These are phyloP conservation scores for Aegilops speltoides DNA, from an alignment of 176 grass and related monocot species.

Conservation along the genomic window DNA sequence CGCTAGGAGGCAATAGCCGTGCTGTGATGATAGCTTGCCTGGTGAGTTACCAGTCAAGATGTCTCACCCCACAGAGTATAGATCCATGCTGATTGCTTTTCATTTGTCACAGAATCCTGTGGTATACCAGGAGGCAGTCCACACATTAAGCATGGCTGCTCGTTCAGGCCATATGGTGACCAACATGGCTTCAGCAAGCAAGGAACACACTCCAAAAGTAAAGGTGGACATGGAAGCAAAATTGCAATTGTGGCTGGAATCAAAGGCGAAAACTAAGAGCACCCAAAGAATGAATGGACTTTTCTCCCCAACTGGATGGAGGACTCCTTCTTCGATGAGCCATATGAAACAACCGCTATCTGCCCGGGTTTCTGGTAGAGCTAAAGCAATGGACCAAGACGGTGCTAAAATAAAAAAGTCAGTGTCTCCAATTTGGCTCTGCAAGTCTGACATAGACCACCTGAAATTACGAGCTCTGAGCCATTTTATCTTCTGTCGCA, in stretches of 20 bases:
- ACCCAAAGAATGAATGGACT: conserved; percentile 58
- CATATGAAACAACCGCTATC: conserved; percentile 45
- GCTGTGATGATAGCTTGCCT: conserved; percentile 90
- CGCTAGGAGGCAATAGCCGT: conserved; percentile 72
- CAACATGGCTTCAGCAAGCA: conserved; percentile 47
- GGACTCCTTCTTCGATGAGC: conserved; percentile 53
- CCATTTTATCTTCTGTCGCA: conserved; percentile 36
- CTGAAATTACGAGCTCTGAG: conserved; percentile 7
- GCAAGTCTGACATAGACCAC: neutral
- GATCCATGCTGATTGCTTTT: neutral
- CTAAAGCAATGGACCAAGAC: conserved; percentile 38
- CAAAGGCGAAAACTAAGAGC: conserved; percentile 78
- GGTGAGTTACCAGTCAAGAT: conserved; percentile 27
- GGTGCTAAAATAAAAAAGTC: conserved; percentile 67
- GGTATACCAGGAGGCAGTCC: conserved; percentile 79
- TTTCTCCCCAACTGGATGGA: conserved; percentile 52
- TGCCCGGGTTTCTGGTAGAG: conserved; percentile 46
- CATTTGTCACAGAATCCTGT: conserved; percentile 66
- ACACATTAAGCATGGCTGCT: conserved; percentile 76
- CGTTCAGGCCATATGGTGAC: conserved; percentile 69
- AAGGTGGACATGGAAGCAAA: conserved; percentile 94
- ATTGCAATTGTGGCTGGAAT: conserved; percentile 83
- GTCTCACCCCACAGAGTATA: neutral
- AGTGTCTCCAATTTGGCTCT: conserved; percentile 28
- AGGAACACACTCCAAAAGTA: conserved; percentile 66